Base-by-base conservation (phyloP, 768 basidiomycete species). In the Hygrocybe coccinea region DNA sequence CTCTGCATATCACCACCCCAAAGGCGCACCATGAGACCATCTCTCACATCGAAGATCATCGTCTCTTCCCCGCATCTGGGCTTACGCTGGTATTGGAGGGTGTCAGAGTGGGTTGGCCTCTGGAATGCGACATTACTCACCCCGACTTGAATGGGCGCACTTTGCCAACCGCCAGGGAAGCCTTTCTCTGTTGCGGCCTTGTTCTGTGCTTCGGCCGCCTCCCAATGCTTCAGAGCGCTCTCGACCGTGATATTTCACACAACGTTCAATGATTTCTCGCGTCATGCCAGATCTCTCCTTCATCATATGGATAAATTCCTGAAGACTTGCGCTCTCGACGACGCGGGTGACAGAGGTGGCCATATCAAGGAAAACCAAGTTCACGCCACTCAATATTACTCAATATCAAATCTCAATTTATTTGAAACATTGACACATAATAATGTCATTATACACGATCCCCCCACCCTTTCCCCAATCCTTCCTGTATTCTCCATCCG, bases 401-500 rank as follows among this genome's bases (percentile, higher is more conserved):
- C n/a, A n/a, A n/a, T n/a, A n/a, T n/a, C n/a, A n/a, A n/a, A n/a
- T n/a, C n/a, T n/a, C n/a, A n/a, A n/a, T n/a, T n/a, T n/a, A n/a
- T n/a, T n/a, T n/a, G n/a, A n/a, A n/a, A n/a, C n/a, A n/a, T n/a
- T n/a, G n/a, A n/a, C n/a, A n/a, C n/a, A n/a, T n/a, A n/a, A n/a
- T n/a, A n/a, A n/a, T n/a, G n/a, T n/a, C n/a, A n/a, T n/a, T n/a
- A n/a, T n/a, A n/a, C n/a, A n/a, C n/a, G n/a, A 33, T 24, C 39
- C 4, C 1, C 17, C 22, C 58, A 29, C 14, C 19, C 19, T 46
- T 52, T 7, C 19, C 52, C 52, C 15, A 29, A 21, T 19, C 35
- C 45, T 15, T 90, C 89, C 54, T 66, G 70, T 2, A 88, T 75
- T 60, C 80, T 79, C 85, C 87, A 92, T 25, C 70, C 44, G 7